Conservation (phyloP, 352 stramenopile genomes). For the Aphanomyces euteiches region DNA sequence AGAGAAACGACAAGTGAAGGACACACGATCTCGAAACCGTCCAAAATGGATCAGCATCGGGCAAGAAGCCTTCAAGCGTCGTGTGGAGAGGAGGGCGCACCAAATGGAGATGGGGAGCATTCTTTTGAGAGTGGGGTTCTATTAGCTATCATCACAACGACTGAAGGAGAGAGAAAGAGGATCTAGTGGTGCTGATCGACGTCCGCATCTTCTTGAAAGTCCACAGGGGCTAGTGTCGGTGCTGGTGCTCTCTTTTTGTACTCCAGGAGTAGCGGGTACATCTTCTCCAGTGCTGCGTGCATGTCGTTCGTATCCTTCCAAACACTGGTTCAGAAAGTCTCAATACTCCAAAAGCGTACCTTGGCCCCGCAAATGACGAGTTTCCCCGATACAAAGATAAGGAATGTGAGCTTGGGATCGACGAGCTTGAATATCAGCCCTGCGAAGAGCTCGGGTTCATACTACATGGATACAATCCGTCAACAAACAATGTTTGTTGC, state of each 20-base stretch:
- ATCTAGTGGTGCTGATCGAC: constrained; percentile 19
- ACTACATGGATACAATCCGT: constrained; percentile 46
- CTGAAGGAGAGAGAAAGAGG: not conserved
- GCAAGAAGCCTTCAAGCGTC: not conserved
- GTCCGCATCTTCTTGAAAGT: constrained; percentile 28
- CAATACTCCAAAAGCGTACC: constrained; percentile 33
- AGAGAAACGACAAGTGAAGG: too few relatives aligned
- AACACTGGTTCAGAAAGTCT: not conserved
- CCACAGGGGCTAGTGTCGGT: constrained; percentile 21
- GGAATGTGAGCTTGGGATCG: constrained; percentile 95
- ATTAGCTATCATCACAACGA: too few relatives aligned
- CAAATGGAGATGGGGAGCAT: too few relatives aligned
- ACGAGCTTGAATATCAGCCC: constrained; percentile 98
- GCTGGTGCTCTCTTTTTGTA: constrained; percentile 47
- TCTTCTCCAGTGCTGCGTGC: constrained; percentile 62
- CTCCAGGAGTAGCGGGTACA: constrained; percentile 62
- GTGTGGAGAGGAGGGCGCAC: not conserved
- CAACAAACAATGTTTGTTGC: not conserved
- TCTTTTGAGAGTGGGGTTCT: not conserved
- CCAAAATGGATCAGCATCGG: not conserved
- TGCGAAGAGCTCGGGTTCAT: constrained; percentile 99
- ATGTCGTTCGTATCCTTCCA: constrained; percentile 47
- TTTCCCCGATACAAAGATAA: constrained; percentile 99
- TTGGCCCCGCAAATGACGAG: constrained; percentile 95
- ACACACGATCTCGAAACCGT: not conserved